Base-by-base conservation (phyloP, 805 yeast species). In the Teunomyces tritomae region DNA sequence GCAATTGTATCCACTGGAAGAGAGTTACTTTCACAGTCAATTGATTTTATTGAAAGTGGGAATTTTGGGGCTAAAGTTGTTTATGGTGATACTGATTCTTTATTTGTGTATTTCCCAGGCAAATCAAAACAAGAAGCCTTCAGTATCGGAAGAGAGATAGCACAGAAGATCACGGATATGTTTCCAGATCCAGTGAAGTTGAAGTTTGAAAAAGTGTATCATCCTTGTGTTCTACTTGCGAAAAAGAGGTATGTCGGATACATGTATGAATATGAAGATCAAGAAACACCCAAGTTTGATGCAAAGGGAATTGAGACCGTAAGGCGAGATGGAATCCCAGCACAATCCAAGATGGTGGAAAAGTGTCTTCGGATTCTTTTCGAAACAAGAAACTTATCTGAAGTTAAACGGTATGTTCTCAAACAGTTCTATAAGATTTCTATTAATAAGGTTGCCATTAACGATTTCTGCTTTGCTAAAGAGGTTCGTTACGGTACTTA, bases 251-350 rank as follows among this genome's bases (percentile, higher is more conserved):
- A 94, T 59, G 96, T 90, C 14, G 99, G 99, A 0, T 83, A 84
- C 61, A 76, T 86, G 36, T 92, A 78, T 64, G 96, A 87, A 54
- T 57, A 62, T 13, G 77, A 74, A 27, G 67, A 65, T 11, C 90
- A 86, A 54, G 53, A 45, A 2, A 67, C 51, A 5, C 89, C 97
- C 0, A 75, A 66, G 29, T 90, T 94, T 63, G 98, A 94, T 70
- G 97, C 99, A 0, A 94, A 94, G 56, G 99, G 99, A 1, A 90
- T 89, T 9, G 99, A 94, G 61, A 94, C 98, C 0, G 88, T 94
- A 0, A 68, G 99, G 53, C 71, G 99, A 53, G 99, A 94, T 65
- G 98, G 98, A 0, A 86, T 91, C 24, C 96, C 96, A 0, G 96
- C 96, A 0, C 95, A 88, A 54, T 95, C 83, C 65, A 84, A 84